Evolutionary conservation across 192 early-diverging fungal species (phyloP).

Genomic region (Umbelopsis sp.): DNA sequence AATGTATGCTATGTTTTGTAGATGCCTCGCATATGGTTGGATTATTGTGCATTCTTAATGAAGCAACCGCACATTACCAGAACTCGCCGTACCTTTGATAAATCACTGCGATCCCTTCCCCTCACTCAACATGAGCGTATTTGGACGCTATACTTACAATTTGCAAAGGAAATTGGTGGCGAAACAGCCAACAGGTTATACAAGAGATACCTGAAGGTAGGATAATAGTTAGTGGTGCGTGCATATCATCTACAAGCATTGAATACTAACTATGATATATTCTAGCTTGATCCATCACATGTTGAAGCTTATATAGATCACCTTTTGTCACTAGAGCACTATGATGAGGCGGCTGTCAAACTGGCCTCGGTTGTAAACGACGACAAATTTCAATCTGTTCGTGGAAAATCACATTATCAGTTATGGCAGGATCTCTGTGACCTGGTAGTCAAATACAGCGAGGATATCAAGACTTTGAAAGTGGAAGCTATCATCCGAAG

Average conservation of each 20-base stretch:
- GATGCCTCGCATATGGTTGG: slow-evolving; percentile 94
- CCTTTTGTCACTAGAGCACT: slow-evolving; percentile 63
- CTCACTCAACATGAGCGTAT: slow-evolving; percentile 91
- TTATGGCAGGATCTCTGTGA: slow-evolving; percentile 88
- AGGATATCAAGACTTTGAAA: slow-evolving; percentile 64
- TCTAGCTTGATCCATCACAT: slow-evolving; percentile 72
- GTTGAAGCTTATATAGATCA: slow-evolving; percentile 77
- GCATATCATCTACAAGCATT: no score
- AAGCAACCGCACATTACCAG: slow-evolving; percentile 69
- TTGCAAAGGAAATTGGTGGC: slow-evolving; percentile 77
- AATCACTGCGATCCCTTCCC: slow-evolving; percentile 84
- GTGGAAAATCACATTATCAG: slow-evolving; percentile 71
- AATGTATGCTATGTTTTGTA: slow-evolving; percentile 11
- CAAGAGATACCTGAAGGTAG: slow-evolving; percentile 78
- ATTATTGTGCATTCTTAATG: slow-evolving; percentile 70
- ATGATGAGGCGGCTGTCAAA: slow-evolving; percentile 76
- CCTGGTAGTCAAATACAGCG: slow-evolving; percentile 74
- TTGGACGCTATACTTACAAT: slow-evolving; percentile 86
- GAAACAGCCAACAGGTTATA: slow-evolving; percentile 81
- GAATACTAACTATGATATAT: background rate
- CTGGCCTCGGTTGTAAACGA: slow-evolving; percentile 75
- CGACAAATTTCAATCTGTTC: slow-evolving; percentile 65
- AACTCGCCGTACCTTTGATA: slow-evolving; percentile 87
- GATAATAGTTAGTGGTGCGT: background rate
- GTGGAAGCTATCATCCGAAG: slow-evolving; percentile 83